A percentile compares a stretch with the other conserved stretches of the same genome.
Conservation (phyloP, 441 rosid species). For the Erodium texanum region DNA sequence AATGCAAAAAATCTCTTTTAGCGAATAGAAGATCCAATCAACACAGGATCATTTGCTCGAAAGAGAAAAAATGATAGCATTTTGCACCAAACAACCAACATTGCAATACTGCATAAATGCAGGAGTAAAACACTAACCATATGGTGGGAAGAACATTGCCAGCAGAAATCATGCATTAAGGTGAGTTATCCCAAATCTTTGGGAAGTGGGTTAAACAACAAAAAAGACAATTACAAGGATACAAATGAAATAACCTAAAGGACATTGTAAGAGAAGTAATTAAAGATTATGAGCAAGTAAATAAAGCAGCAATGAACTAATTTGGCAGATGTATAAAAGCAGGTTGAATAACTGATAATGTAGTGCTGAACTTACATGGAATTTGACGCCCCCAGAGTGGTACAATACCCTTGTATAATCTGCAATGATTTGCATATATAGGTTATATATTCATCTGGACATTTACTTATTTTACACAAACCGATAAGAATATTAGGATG, state of each 20-base stretch:
- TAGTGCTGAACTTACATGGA: slow-evolving; percentile 71
- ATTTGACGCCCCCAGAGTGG: slow-evolving; percentile 99
- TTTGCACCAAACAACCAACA: slow-evolving; percentile 5
- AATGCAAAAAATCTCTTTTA: not conserved
- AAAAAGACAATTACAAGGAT: not conserved
- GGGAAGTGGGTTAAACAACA: not conserved
- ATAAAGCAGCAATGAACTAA: not conserved
- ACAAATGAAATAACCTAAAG: not conserved
- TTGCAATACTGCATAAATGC: not conserved
- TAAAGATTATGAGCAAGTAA: not conserved
- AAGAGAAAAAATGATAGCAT: not conserved
- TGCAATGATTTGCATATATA: slow-evolving; percentile 22
- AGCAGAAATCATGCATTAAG: no score
- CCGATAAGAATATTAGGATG: not conserved
- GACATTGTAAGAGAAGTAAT: not conserved
- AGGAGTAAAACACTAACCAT: no score
- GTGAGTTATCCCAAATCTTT: not conserved
- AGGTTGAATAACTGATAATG: not conserved
- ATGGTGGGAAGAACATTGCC: no score
- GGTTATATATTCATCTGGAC: not conserved
- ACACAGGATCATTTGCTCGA: not conserved
- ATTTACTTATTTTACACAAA: not conserved
- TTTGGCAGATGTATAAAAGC: not conserved
- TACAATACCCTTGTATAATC: slow-evolving; percentile 91
- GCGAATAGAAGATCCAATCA: not conserved